A percentile compares a stretch with the other conserved stretches of the same genome.
phyloP scores from a whole-genome alignment of 73 alveolate species.

The Uronychia setigera region DNA sequence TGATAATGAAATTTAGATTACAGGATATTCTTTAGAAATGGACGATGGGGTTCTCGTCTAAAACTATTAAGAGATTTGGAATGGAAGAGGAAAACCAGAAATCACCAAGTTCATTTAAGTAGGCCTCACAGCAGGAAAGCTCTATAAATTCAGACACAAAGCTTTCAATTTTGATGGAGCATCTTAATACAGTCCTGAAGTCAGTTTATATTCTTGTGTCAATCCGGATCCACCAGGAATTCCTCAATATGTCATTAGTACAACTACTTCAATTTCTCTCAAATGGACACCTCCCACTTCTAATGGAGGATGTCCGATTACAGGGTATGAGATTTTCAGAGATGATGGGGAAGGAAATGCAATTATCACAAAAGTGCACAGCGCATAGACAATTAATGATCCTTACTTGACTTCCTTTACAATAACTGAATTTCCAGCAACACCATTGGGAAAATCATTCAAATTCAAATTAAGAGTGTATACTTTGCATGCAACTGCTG shows the following conservation, averaged over 20 bases:
- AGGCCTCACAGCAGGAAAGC: conserved; percentile 38
- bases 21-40: conserved; percentile 59
- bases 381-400: conserved; percentile 2
- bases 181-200: too few relatives aligned
- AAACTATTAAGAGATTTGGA: conserved; percentile 18
- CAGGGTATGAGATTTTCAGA: conserved; percentile 63
- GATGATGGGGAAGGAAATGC: conserved; percentile 50
- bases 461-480: conserved; percentile 34
- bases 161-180: conserved; percentile 47
- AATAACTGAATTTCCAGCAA: conserved; percentile 52
- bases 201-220: too few relatives aligned
- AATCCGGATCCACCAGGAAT: conserved; percentile 1
- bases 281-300: conserved; percentile 69
- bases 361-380: conserved; percentile 4
- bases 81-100: conserved; percentile 59
- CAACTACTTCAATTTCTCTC: conserved; percentile 51
- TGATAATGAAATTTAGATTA: conserved; percentile 41
- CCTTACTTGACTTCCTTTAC: conserved; percentile 37
- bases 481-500: conserved; percentile 10
- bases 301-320: conserved; percentile 72
- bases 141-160: conserved; percentile 22
- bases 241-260: conserved; percentile 52
- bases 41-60: conserved; percentile 26
- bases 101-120: too few relatives aligned
- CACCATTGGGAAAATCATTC: conserved; percentile 40